Evolutionary conservation across 2,329 filamentous ascomycete species (phyloP), one percentile per base, ranked within the genome.

Genomic region (Penicillium fuscoglaucum): DNA sequence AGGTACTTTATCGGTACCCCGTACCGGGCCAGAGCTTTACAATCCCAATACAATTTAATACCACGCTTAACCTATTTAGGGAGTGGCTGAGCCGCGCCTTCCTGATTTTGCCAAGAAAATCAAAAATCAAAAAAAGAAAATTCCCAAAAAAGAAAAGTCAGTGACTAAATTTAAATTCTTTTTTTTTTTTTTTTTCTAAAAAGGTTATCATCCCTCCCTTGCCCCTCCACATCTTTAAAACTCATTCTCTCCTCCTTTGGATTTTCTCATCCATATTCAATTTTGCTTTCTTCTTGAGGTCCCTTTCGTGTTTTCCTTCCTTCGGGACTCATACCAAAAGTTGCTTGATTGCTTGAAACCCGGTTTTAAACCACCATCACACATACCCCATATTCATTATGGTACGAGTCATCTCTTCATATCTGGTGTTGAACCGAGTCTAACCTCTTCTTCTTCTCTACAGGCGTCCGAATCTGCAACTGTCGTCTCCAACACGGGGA

Each of bases 401-500:
- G 68, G 67, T 68, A 68, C 39, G 67, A 59, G 43, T 29, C 10
- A 12, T 55, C 53, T 17, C 33, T 57, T 17, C 24, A 44, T 29
- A 9, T 5, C n/a, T 40, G 28, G 2, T 45, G 29, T 33, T 31
- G 12, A 50, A 39, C 12, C 15, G 29, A 37, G 29, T 29, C 26
- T 41, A 28, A 56, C 56, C 45, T 51, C 15, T 47, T 21, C 28
- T 31, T 19, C 19, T 26, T 89, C 37, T 43, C 1, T 50, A 49
- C 51, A 77, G 75, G 71, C 71, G 69, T 74, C 75, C 68, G 59
- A 66, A 57, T 43, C 55, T 58, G 77, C 77, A 66, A 78, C 75
- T 59, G 72, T 73, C 68, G 60, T 79, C 72, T 80, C 78, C 71
- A 78, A 78, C 66, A 76, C 75, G 72, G 75, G 75, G 72, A 78